These are phyloP conservation scores for Phlyctochytrium planicorne DNA, from an alignment of 192 early-diverging fungal species.

Conservation along the genomic window DNA sequence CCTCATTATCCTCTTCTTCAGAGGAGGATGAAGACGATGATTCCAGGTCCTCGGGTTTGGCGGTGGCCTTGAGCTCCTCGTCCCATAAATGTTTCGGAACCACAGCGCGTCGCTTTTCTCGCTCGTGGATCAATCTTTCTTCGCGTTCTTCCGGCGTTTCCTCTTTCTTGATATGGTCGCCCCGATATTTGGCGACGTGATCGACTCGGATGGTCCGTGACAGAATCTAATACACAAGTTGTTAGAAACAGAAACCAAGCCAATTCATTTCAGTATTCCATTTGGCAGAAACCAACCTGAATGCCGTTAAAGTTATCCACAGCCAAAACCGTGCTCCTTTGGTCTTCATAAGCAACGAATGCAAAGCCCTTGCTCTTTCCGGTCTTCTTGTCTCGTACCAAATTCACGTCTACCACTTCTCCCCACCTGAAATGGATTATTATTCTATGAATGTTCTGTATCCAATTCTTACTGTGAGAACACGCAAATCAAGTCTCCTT, in stretches of 20 bases:
- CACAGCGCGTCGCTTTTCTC: conserved; percentile 28
- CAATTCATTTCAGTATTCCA: too few species aligned
- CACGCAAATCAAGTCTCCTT: conserved; percentile 90
- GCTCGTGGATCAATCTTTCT: conserved; percentile 35
- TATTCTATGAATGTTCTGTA: not conserved
- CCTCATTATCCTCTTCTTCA: not conserved
- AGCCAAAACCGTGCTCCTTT: conserved; percentile 82
- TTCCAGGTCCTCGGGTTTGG: conserved; percentile 4
- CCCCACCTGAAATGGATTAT: conserved; percentile 58
- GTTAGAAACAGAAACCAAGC: too few species aligned
- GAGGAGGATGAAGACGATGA: not conserved
- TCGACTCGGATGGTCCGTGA: conserved; percentile 41
- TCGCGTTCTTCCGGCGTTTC: conserved; percentile 39
- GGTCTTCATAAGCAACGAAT: conserved; percentile 92
- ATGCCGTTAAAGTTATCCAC: conserved; percentile 95
- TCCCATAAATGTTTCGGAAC: conserved; percentile 41
- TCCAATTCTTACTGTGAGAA: conserved; percentile 76
- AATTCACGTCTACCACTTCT: conserved; percentile 86
- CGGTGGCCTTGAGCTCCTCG: conserved; percentile 17
- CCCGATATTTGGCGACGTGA: conserved; percentile 41
- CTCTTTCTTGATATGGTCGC: conserved; percentile 2
- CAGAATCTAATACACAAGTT: conserved; percentile 25
- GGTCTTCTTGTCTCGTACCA: conserved; percentile 83
- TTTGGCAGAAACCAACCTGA: conserved; percentile 22
- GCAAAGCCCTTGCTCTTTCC: conserved; percentile 83